Percentiles rank a stretch among this genome's conserved stretches.
Evolutionary conservation across 306 rosid species (phyloP).

Genomic region (Hippophae tibetana): DNA sequence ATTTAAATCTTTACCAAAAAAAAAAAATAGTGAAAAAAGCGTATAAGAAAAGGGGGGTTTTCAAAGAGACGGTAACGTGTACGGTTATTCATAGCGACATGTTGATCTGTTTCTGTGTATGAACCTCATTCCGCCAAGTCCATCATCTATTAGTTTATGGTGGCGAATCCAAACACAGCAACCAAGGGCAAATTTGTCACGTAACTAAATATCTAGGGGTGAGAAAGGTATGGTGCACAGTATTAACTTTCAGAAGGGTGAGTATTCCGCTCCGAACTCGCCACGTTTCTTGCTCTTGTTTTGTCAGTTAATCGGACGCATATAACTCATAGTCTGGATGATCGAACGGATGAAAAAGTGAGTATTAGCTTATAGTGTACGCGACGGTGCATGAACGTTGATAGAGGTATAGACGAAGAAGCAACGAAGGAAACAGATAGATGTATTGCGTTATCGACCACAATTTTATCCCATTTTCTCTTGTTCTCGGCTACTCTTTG

Average conservation of each 20-base stretch:
- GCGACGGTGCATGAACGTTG: constrained; percentile 12
- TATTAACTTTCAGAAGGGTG: not conserved
- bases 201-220: not conserved
- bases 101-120: not conserved
- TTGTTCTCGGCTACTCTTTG: constrained; percentile 6
- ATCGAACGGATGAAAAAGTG: not conserved
- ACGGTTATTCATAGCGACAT: constrained; percentile 23
- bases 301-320: not conserved
- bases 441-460: constrained; percentile 24
- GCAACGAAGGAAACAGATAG: not conserved
- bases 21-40: too few relatives aligned
- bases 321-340: too few relatives aligned
- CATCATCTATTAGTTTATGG: not conserved
- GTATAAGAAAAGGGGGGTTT: not conserved
- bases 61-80: constrained; percentile 13
- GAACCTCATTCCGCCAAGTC: not conserved
- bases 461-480: constrained; percentile 21
- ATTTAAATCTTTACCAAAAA: not conserved
- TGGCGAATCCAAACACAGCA: constrained; percentile 8
- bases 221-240: not conserved
- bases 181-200: constrained; percentile 10
- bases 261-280: not conserved
- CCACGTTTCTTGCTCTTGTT: not conserved
- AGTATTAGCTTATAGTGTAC: not conserved
- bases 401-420: constrained; percentile 4